A percentile compares a stretch with the other conserved stretches of the same genome.
phyloP scores from a whole-genome alignment of 108 stramenopile genomes.

The Cyclostephanos invisitatus region DNA sequence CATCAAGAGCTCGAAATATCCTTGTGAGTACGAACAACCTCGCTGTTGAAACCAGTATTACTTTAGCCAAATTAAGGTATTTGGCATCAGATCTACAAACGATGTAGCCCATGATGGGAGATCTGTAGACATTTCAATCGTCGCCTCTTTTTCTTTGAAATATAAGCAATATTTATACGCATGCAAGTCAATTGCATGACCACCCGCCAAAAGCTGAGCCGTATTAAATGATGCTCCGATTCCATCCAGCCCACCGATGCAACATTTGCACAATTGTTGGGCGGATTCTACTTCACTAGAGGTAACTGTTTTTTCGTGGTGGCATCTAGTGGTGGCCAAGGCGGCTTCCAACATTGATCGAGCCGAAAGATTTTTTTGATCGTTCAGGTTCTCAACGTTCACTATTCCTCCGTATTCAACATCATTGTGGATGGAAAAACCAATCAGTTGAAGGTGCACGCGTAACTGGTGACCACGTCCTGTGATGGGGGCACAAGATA shows the following conservation, averaged over 20 bases:
- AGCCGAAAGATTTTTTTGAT: slow-evolving; percentile 8
- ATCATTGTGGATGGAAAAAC: slow-evolving; percentile 84
- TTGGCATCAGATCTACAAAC: slow-evolving; percentile 1
- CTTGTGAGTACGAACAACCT: too few relatives aligned
- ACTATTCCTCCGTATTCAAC: slow-evolving; percentile 70
- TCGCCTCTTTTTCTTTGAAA: not conserved
- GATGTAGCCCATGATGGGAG: slow-evolving; percentile 32
- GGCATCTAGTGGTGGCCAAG: slow-evolving; percentile 6
- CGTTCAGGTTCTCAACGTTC: slow-evolving; percentile 2
- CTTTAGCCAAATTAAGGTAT: slow-evolving; percentile 18
- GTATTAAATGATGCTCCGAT: slow-evolving; percentile 53
- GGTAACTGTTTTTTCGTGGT: slow-evolving; percentile 31
- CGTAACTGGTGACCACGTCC: slow-evolving; percentile 94
- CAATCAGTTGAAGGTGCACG: slow-evolving; percentile 79
- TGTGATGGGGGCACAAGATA: slow-evolving; percentile 77
- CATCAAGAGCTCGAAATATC: too few relatives aligned
- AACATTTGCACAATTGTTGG: slow-evolving; percentile 49
- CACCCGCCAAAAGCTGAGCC: slow-evolving; percentile 71
- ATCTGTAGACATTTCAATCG: slow-evolving; percentile 27
- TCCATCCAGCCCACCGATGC: slow-evolving; percentile 40
- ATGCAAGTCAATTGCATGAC: slow-evolving; percentile 74
- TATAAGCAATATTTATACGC: slow-evolving; percentile 59
- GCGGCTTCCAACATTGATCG: slow-evolving; percentile 11
- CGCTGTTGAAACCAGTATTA: not conserved
- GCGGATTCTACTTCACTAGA: slow-evolving; percentile 44